Evolutionary conservation across 2,329 filamentous ascomycete genomes (phyloP), one percentile per base, ranked within the genome.

Genomic region (Ophiognomonia clavigignenti-juglandacearum): DNA sequence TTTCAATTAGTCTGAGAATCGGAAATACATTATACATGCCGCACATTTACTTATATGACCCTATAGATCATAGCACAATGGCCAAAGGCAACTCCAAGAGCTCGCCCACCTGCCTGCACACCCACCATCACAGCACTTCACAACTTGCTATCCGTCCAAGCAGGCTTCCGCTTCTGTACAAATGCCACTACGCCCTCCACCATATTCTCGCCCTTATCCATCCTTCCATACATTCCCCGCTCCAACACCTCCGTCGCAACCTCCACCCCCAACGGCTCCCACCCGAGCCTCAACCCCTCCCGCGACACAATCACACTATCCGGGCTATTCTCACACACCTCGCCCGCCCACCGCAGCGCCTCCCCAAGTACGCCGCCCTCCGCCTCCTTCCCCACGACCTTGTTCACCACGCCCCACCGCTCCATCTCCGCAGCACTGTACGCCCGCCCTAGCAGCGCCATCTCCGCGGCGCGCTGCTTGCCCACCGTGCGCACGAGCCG

Each of bases 251-350:
- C 69, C 29, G 81, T 87, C 9, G 69, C 84, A 51, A 78, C 73
- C 61, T 82, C 79, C 0, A 82, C 84, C 10, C 82, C 79, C 18
- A 83, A 66, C 1, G 73, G 77, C 56, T 88, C 86, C 85, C 85
- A 90, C 0, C 83, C 86, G 53, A 86, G 65, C 63, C 85, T 78
- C 42, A 93, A 59, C 0, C 86, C 87, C 59, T 83, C 82, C 19
- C 86, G 73, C 50, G 73, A 83, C n/a, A 88, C 83, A 57, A 91
- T 80, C 26, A 92, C 78, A 20, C 83, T 74, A 64, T 93, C 88
- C 2, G 87, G 88, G 55, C 83, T 88, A 63, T 86, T 84, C 50
- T 60, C 74, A 16, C 78, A 78, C 56, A 91, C 75, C 59, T 72
- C 66, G 34, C 61, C 64, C 13, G 86, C 87, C 62, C 85, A 72